phyloP scores from a whole-genome alignment of 2,329 filamentous ascomycete species.

The Ophiocordyceps robertsii region DNA sequence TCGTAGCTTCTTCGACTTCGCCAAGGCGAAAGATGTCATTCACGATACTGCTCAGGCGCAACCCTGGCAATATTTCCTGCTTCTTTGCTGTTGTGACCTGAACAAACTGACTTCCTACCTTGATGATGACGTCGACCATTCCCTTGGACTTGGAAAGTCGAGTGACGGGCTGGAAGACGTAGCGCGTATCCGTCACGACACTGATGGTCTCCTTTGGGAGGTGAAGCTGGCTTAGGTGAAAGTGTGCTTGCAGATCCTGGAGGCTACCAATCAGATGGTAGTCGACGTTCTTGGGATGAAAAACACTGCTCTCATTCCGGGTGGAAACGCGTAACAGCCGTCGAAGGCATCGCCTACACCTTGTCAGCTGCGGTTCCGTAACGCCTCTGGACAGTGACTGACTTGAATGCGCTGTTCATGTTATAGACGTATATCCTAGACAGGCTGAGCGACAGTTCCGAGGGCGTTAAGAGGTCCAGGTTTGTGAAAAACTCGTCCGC shows the following conservation, averaged over 20 bases:
- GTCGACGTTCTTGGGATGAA: constrained; percentile 51
- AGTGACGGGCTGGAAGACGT: constrained; percentile 51
- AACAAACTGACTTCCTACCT: constrained; percentile 55
- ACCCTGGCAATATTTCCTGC: constrained; percentile 51
- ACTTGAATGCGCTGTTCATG: constrained; percentile 59
- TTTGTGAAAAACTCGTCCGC: constrained; percentile 53
- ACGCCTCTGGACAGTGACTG: neutral
- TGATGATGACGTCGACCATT: constrained; percentile 56
- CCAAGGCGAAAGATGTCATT: constrained; percentile 58
- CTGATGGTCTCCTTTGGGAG: constrained; percentile 58
- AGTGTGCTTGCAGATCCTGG: constrained; percentile 51
- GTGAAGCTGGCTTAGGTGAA: constrained; percentile 52
- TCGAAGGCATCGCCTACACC: constrained; percentile 44
- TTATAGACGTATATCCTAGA: constrained; percentile 56
- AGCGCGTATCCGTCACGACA: constrained; percentile 52
- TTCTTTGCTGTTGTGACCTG: constrained; percentile 57
- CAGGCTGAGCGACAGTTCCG: constrained; percentile 45
- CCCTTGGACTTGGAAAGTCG: constrained; percentile 55
- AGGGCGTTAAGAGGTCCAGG: constrained; percentile 47
- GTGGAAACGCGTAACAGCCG: constrained; percentile 47
- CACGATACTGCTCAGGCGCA: constrained; percentile 47
- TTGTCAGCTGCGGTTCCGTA: neutral
- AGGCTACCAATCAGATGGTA: constrained; percentile 53
- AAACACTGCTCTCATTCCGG: constrained; percentile 45
- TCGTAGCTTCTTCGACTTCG: constrained; percentile 54